Conservation (phyloP, 1,284 basidiomycete genomes). For the Ustilago shanxiensis region DNA sequence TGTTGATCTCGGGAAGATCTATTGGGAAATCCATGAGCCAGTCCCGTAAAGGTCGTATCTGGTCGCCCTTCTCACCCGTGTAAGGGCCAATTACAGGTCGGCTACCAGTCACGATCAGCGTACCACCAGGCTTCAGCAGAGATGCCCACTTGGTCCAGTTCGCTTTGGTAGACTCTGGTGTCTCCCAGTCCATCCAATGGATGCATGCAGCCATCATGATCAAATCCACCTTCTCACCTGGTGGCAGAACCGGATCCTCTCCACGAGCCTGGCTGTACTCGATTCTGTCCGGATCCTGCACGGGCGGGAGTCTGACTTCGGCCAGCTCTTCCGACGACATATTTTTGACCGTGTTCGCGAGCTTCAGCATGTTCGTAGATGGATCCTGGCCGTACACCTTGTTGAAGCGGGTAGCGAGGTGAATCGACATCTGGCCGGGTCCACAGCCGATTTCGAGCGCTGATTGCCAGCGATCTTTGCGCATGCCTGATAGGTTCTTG, state of each 20-base stretch:
- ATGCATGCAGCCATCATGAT: conserved; percentile 53
- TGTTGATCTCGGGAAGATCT: conserved; percentile 25
- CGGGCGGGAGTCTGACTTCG: conserved; percentile 25
- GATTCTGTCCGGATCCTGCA: conserved; percentile 32
- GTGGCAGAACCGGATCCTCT: conserved; percentile 39
- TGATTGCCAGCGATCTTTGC: conserved; percentile 28
- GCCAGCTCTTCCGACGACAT: conserved; percentile 43
- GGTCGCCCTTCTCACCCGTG: conserved; percentile 31
- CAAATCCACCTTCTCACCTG: conserved; percentile 42
- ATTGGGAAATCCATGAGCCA: conserved; percentile 43
- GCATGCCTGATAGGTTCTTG: neutral
- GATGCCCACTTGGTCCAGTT: conserved; percentile 46
- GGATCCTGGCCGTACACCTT: conserved; percentile 44
- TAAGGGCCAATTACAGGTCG: conserved; percentile 45
- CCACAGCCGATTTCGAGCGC: conserved; percentile 51
- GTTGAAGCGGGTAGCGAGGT: conserved; percentile 42
- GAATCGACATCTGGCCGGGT: conserved; percentile 50
- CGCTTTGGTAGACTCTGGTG: conserved; percentile 11
- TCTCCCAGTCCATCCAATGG: conserved; percentile 53
- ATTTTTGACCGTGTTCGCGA: conserved; percentile 48
- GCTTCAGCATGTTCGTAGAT: conserved; percentile 47
- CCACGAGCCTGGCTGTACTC: conserved; percentile 33
- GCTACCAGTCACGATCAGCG: conserved; percentile 34
- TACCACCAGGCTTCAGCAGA: conserved; percentile 46
- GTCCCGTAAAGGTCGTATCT: conserved; percentile 40